Conservation (phyloP, 176 grass and related monocot genomes). For the Melocanna baccifera region DNA sequence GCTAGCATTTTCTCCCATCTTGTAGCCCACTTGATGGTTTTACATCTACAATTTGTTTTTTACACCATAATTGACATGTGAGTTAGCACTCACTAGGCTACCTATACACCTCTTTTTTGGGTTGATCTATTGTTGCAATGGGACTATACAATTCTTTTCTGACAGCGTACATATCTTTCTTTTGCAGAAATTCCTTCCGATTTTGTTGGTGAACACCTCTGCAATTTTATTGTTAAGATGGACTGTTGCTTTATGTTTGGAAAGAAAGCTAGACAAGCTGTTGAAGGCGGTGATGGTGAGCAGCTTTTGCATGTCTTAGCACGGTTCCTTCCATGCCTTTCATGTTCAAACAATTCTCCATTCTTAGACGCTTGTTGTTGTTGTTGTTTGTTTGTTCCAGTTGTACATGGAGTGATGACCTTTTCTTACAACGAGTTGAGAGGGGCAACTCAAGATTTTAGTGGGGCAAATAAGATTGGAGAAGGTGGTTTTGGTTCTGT, state of each 20-base stretch:
- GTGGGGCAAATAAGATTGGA: slow-evolving; percentile 73
- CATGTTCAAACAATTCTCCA: background rate
- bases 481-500: slow-evolving; percentile 91
- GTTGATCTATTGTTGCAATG: background rate
- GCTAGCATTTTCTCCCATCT: background rate
- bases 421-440: slow-evolving; percentile 83
- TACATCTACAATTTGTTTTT: background rate
- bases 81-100: background rate
- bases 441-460: slow-evolving; percentile 71
- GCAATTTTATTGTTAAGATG: slow-evolving; percentile 23
- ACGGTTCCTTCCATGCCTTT: background rate
- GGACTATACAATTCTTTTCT: background rate
- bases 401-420: slow-evolving; percentile 44
- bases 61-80: background rate
- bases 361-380: slow-evolving; percentile 1
- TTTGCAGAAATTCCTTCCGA: slow-evolving; percentile 22
- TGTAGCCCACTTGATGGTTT: background rate
- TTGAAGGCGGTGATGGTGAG: slow-evolving; percentile 43
- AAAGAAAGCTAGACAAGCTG: background rate
- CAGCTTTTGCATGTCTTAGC: background rate
- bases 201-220: background rate
- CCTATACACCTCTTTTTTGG: background rate
- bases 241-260: slow-evolving; percentile 40
- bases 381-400: slow-evolving; percentile 43
- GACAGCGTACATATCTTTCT: background rate